A percentile compares a stretch with the other conserved stretches of the same genome.
Evolutionary conservation across 1,284 basidiomycete genomes (phyloP).

Genomic region (Trichosporon sp.): DNA sequence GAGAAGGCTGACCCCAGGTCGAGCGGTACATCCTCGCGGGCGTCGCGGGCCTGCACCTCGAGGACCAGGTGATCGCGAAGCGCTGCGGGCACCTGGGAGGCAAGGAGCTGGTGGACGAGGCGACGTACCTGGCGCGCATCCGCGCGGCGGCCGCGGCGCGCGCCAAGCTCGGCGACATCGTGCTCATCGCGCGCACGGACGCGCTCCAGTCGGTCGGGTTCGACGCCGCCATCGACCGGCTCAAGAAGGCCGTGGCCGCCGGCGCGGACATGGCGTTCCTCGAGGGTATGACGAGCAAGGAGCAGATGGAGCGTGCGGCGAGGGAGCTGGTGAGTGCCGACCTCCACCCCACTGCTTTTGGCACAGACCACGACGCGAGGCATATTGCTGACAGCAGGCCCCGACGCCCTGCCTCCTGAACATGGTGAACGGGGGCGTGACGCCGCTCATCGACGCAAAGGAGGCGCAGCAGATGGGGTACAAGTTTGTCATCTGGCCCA

Average conservation of each 20-base stretch:
- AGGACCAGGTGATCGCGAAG: slow-evolving; percentile 78
- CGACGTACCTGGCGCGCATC: slow-evolving; percentile 55
- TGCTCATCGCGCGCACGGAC: slow-evolving; percentile 77
- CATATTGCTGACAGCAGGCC: slow-evolving; percentile 3
- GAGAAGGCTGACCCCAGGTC: slow-evolving; percentile 50
- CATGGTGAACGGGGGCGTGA: slow-evolving; percentile 69
- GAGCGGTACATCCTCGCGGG: slow-evolving; percentile 65
- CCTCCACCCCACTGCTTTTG: slow-evolving; percentile 32
- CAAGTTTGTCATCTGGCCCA: slow-evolving; percentile 21
- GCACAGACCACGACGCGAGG: slow-evolving; percentile 13
- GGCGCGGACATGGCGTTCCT: slow-evolving; percentile 82
- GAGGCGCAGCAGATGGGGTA: slow-evolving; percentile 15
- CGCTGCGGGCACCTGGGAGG: slow-evolving; percentile 75
- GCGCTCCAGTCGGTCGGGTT: slow-evolving; percentile 60
- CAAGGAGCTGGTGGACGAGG: slow-evolving; percentile 61
- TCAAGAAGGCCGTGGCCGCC: slow-evolving; percentile 48
- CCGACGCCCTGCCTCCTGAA: slow-evolving; percentile 59
- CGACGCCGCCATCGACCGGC: slow-evolving; percentile 58
- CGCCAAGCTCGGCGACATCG: slow-evolving; percentile 64
- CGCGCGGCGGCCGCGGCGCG: slow-evolving; percentile 69
- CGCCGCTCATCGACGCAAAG: slow-evolving; percentile 62
- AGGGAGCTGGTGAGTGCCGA: slow-evolving; percentile 65
- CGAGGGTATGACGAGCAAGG: slow-evolving; percentile 68
- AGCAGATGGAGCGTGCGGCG: slow-evolving; percentile 62
- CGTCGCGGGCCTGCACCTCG: slow-evolving; percentile 71